A percentile compares a stretch with the other conserved stretches of the same genome.
phyloP scores from a whole-genome alignment of 148 eudicot species.

The Camellia lanceoleosa region DNA sequence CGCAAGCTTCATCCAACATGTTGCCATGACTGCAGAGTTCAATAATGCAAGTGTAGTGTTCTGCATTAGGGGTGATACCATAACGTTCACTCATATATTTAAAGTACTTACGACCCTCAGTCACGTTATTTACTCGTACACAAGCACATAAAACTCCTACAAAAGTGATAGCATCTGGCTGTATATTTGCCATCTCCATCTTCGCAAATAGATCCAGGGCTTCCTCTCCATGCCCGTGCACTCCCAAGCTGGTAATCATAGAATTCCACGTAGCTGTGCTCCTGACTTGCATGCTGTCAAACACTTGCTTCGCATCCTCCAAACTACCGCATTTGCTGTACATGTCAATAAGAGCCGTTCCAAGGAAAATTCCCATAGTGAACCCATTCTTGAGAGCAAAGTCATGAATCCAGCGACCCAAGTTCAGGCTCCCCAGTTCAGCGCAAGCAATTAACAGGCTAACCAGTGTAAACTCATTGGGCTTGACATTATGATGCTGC shows the following conservation, averaged over 20 bases:
- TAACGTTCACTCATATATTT: slow-evolving; percentile 45
- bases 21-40: slow-evolving; percentile 35
- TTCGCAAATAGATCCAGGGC: slow-evolving; percentile 43
- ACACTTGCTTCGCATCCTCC: slow-evolving; percentile 49
- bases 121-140: slow-evolving; percentile 40
- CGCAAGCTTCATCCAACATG: slow-evolving; percentile 1
- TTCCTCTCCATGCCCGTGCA: slow-evolving; percentile 61
- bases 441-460: slow-evolving; percentile 53
- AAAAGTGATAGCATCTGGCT: slow-evolving; percentile 68
- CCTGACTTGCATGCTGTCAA: slow-evolving; percentile 43
- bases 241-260: slow-evolving; percentile 69
- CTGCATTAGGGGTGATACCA: slow-evolving; percentile 46
- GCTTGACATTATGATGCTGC: slow-evolving; percentile 48
- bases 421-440: slow-evolving; percentile 46
- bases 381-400: slow-evolving; percentile 55
- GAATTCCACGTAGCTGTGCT: slow-evolving; percentile 70
- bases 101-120: slow-evolving; percentile 37
- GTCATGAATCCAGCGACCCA: slow-evolving; percentile 62
- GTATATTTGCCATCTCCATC: slow-evolving; percentile 45
- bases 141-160: slow-evolving; percentile 61
- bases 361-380: slow-evolving; percentile 45
- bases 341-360: slow-evolving; percentile 73
- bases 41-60: slow-evolving; percentile 49
- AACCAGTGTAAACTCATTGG: slow-evolving; percentile 62
- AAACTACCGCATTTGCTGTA: slow-evolving; percentile 75